A percentile compares a stretch with the other conserved stretches of the same genome.
phyloP scores from a whole-genome alignment of 306 rosid genomes.

The Clitoria ternatea region DNA sequence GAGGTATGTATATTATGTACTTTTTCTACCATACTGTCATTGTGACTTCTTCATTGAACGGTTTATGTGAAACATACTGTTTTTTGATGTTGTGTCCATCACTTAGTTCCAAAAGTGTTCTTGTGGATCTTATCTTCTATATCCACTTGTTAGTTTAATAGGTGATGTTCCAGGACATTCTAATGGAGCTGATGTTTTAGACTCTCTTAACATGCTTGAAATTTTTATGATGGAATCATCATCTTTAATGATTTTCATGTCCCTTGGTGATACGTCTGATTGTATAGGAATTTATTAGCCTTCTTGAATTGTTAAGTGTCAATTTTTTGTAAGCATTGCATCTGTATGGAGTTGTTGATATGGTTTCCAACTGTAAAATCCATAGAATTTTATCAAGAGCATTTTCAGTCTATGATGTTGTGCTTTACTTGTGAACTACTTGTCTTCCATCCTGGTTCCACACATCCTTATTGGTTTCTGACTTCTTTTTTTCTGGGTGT shows the following conservation, averaged over 20 bases:
- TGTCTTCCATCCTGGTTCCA: neutral
- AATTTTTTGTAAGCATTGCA: neutral
- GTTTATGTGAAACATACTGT: neutral
- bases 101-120: neutral
- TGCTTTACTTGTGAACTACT: neutral
- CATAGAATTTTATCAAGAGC: neutral
- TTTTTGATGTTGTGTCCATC: neutral
- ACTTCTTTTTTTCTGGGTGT: slow-evolving; percentile 22
- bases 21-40: neutral
- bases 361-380: neutral
- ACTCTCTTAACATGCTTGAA: neutral
- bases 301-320: neutral
- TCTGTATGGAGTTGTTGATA: neutral
- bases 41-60: neutral
- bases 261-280: neutral
- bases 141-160: neutral
- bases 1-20: slow-evolving; percentile 47
- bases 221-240: neutral
- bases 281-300: neutral
- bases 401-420: neutral
- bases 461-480: neutral
- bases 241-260: neutral
- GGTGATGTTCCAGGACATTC: neutral
- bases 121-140: neutral
- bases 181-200: neutral